Evolutionary conservation across 208 protist genomes (phyloP).

Genomic region (Strigomonas culicis): DNA sequence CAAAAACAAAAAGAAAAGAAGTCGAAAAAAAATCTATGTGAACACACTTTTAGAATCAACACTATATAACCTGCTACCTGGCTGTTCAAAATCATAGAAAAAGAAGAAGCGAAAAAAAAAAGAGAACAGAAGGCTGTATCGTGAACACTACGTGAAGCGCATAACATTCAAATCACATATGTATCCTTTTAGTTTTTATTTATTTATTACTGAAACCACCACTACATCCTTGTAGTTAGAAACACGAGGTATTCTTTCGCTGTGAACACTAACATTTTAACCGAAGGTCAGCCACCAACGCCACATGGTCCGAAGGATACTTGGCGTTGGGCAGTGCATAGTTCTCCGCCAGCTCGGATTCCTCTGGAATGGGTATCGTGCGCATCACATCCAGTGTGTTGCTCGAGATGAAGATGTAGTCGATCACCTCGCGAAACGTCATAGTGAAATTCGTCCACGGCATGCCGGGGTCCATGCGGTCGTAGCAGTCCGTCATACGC

Average conservation of each 20-base stretch:
- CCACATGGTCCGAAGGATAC: slow-evolving; percentile 89
- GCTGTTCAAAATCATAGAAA: not conserved
- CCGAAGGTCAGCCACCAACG: slow-evolving; percentile 76
- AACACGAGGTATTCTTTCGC: no score
- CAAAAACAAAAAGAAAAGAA: no score
- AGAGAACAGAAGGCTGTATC: not conserved
- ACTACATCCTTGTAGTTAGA: no score
- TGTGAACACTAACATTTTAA: slow-evolving; percentile 8
- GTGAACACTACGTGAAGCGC: slow-evolving; percentile 12
- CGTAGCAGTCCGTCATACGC: slow-evolving; percentile 55
- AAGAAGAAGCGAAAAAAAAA: not conserved
- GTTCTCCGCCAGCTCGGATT: slow-evolving; percentile 65
- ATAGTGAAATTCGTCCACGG: slow-evolving; percentile 90
- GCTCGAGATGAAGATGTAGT: slow-evolving; percentile 83
- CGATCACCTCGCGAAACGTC: slow-evolving; percentile 86
- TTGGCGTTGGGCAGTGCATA: slow-evolving; percentile 82
- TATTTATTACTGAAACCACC: no score
- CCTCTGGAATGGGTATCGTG: slow-evolving; percentile 73
- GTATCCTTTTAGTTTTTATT: no score
- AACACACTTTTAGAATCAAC: no score
- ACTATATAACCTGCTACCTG: no score
- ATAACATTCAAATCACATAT: no score
- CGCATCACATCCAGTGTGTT: slow-evolving; percentile 54
- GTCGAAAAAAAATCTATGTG: not conserved
- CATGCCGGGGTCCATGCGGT: slow-evolving; percentile 43